Evolutionary conservation across 305 asterid genomes (phyloP), one percentile per base, ranked within the genome.

Genomic region (Fraxinus paxiana): DNA sequence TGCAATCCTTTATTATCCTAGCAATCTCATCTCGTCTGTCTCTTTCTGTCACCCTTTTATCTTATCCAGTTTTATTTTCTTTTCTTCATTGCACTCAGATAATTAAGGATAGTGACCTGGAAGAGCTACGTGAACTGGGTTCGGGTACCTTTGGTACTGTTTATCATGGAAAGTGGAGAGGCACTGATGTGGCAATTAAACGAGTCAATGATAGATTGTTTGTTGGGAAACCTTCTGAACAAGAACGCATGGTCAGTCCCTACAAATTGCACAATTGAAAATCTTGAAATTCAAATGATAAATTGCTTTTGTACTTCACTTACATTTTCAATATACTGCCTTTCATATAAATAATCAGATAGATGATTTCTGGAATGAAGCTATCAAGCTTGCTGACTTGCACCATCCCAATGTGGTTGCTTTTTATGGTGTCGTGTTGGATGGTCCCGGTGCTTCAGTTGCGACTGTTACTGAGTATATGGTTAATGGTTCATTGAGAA

Each of bases 361-460:
- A 88, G 92, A 92, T 82, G 99, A 96, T 81, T 96, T 96, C 88
- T 96, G 99, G 98, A 94, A 92, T 81, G 99, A 96, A 90, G 98
- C 99, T 9, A 90, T 89, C 77, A 96, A 92, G 84, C 95, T 96
- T 75, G 97, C 98, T 30, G 97, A 92, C 84, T 88, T 96, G 88
- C 99, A 96, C 90, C 99, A 96, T 88, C 98, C 99, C 31, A 96
- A 96, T 63, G 99, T 96, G 81, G 98, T 96, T 82, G 98, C 99
- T 30, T 96, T 96, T 85, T 96, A 96, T 80, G 99, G 99, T 71
- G 94, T 96, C 79, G 98, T 96, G 81, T 91, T 92, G 81, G 98
- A 94, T 87, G 97, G 99, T 61, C 98, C 97, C 17, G 97, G 89
- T 48, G 98, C 94, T 85, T 91, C 98, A 20, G 86, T 96, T 85